Conservation (phyloP, 1,284 basidiomycete species). For the Coniferiporia weirii region DNA sequence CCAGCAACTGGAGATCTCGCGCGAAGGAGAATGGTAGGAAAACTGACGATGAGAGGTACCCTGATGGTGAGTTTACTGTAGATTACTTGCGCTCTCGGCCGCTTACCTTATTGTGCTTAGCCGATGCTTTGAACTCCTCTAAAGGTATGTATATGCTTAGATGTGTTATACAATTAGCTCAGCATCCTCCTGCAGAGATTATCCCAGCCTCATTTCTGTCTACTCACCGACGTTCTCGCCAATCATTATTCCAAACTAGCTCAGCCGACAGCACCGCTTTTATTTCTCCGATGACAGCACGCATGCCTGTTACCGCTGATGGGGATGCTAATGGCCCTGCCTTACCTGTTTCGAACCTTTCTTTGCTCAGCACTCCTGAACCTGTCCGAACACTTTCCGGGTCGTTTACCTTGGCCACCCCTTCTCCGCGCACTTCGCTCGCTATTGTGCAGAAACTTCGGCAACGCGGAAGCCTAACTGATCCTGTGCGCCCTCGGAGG, state of each 20-base stretch:
- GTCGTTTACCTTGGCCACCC: slow-evolving; percentile 45
- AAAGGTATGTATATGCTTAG: slow-evolving; percentile 9
- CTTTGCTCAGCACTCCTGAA: slow-evolving; percentile 19
- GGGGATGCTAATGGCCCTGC: slow-evolving; percentile 24
- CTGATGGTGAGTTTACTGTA: slow-evolving; percentile 34
- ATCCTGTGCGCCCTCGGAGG: slow-evolving; percentile 62
- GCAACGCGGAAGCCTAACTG: slow-evolving; percentile 61
- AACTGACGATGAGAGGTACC: slow-evolving; percentile 48
- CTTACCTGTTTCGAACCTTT: slow-evolving; percentile 5
- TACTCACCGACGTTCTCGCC: slow-evolving; percentile 54
- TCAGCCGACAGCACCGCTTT: slow-evolving; percentile 26
- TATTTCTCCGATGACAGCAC: slow-evolving; percentile 24
- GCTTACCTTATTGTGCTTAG: neutral
- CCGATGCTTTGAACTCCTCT: slow-evolving; percentile 8
- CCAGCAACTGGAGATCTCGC: slow-evolving; percentile 66
- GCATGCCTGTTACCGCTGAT: slow-evolving; percentile 11
- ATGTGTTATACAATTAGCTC: neutral
- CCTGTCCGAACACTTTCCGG: slow-evolving; percentile 19
- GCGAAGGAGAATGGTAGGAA: slow-evolving; percentile 68
- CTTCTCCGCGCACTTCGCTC: slow-evolving; percentile 58
- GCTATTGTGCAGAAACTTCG: slow-evolving; percentile 49
- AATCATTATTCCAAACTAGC: slow-evolving; percentile 41
- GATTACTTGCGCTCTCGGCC: slow-evolving; percentile 17
- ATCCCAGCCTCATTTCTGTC: slow-evolving; percentile 58
- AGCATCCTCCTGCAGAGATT: slow-evolving; percentile 35